Base-by-base conservation (phyloP, 768 basidiomycete species). In the Tylopilus rubrobrunneus region DNA sequence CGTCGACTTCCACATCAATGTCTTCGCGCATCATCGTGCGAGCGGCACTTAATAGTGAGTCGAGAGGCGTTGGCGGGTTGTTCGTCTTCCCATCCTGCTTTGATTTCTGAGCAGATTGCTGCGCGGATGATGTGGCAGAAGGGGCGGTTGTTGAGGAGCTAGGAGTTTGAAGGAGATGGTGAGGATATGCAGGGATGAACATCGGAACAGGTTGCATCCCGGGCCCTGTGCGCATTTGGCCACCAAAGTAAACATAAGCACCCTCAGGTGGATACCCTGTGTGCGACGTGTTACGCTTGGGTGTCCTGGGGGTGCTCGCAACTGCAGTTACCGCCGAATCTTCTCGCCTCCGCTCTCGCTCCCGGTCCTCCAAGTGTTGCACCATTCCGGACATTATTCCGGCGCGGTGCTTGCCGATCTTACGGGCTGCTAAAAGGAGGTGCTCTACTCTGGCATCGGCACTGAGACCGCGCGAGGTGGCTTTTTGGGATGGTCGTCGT, bases 361-460 rank as follows among this genome's bases (percentile, higher is more conserved):
- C 63, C 9, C 66, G 64, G 33, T 74, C 74, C 15, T 69, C 65
- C 45, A 70, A 56, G 21, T 67, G 67, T 6, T 73, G 71, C 19
- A 72, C 64, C 60, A 82, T 65, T 7, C 85, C 84, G 0, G 81
- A 77, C 21, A 84, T 64, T n/a, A 80, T 64, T 5, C 76, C 76
- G 1, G 82, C 79, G 8, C 87, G 79, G 50, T 82, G 76, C 31
- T 81, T 78, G 5, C 87, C 87, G 4, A 89, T 75, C 49, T 73
- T 83, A n/a, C 86, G 79, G 9, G 86, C 84, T 4, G 88, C 88
- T 12, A 87, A 71, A 2, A 91, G 74, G 11, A 89, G 70, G 60
- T 87, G 87, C 60, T 90, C 88, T 0, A 78, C 75, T 44, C 85
- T 79, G 5, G 88, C 89, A 56, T 91, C 89, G 2, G 84, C 71